These are phyloP conservation scores for Elongisporangium prolatum DNA, from an alignment of 352 stramenopile genomes.

Conservation along the genomic window DNA sequence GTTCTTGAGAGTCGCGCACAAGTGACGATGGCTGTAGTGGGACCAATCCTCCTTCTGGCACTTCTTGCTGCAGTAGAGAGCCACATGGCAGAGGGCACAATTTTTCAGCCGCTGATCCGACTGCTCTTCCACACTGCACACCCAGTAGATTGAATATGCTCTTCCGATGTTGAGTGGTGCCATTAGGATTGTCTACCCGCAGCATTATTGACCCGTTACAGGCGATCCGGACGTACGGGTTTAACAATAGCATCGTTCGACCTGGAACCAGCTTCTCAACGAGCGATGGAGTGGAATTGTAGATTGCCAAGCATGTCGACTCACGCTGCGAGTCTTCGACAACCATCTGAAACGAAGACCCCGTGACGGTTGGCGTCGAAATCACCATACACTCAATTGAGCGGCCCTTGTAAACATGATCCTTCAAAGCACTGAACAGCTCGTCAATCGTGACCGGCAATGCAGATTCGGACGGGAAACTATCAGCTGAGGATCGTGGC, in stretches of 20 bases:
- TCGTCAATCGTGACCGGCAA: background rate
- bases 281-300: background rate
- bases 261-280: background rate
- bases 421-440: background rate
- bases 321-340: background rate
- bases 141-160: background rate
- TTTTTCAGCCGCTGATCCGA: background rate
- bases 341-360: background rate
- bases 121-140: background rate
- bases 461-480: background rate
- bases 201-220: background rate
- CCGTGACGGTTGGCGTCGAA: background rate
- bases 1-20: background rate
- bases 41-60: background rate
- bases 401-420: background rate
- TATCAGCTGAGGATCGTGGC: background rate
- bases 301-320: background rate
- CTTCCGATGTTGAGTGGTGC: background rate
- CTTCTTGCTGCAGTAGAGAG: background rate
- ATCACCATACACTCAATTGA: background rate
- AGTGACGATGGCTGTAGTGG: background rate
- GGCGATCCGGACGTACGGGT: background rate
- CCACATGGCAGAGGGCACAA: background rate
- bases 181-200: background rate
- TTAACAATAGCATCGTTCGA: background rate